Base-by-base conservation (phyloP, 2,329 filamentous ascomycete species). In the Fonsecaea multimorphosa region DNA sequence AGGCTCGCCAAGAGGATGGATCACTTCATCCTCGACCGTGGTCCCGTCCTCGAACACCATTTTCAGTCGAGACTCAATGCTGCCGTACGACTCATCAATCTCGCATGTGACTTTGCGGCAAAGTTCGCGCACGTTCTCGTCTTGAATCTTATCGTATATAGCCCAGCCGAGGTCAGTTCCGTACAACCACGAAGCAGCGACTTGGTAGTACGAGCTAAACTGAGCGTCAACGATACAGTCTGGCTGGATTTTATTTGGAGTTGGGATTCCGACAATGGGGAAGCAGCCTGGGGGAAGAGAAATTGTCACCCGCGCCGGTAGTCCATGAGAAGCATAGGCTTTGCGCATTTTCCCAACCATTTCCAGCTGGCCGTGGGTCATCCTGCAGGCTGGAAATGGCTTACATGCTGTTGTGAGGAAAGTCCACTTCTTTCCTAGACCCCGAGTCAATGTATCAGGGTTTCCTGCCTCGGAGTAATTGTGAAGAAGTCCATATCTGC, bases 141-240 rank as follows among this genome's bases (percentile, higher is more conserved):
- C 60, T 14, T 38, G 24, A 16, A 66, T 24, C 19, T 38, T 32
- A 6, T 63, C 49, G 16, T 66, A 66, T 14, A 62, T 51, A 3
- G 16, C 38, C 57, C 38, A 59, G 24, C 57, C 57, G 11, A 34
- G 14, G 46, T 63, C 44, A 53, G 22, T 66, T 24, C 64, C 64
- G 34, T 59, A 53, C 22, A 68, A 36, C 64, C 61, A 70, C 8
- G 63, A 44, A 44, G 44, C 36, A 9, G 76, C 75, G 1, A 74
- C 71, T 59, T 78, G 76, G 59, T 73, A 78, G 59, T 76, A 77
- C 1, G 71, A 73, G 12, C 70, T 73, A 63, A 77, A 76, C 55
- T 77, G 76, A 2, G 72, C 76, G 60, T 77, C 76, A 32, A 77
- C 75, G 34, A 71, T 67, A 58, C 75, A 76, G 34, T 68, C 65